Conservation (phyloP, 768 basidiomycete genomes). For the Rhodotorula taiwanensis region DNA sequence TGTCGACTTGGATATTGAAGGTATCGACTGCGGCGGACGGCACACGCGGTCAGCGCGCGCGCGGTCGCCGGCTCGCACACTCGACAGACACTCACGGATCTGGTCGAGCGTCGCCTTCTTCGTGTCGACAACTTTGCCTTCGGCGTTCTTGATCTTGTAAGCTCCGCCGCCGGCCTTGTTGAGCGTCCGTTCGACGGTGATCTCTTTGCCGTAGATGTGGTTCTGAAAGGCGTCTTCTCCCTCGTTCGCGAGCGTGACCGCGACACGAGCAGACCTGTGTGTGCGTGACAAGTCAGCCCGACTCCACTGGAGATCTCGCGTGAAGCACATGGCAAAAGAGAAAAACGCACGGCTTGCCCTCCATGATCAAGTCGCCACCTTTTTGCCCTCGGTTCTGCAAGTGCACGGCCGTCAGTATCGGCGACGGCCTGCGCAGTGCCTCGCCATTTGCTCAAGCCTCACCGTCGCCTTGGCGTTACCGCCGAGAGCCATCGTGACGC, state of each 20-base stretch:
- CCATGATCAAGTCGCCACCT: slow-evolving; percentile 33
- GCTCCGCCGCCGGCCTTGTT: slow-evolving; percentile 64
- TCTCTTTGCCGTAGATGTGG: slow-evolving; percentile 75
- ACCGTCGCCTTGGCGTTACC: slow-evolving; percentile 90
- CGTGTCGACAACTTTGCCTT: slow-evolving; percentile 60
- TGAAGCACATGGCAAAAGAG: neutral
- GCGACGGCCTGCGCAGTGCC: slow-evolving; percentile 43
- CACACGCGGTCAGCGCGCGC: neutral
- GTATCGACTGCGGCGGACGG: slow-evolving; percentile 60
- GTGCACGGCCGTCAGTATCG: neutral
- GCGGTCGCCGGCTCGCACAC: neutral
- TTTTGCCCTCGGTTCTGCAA: slow-evolving; percentile 37
- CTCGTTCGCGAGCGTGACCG: slow-evolving; percentile 75
- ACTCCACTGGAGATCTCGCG: too few relatives aligned
- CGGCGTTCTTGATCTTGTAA: slow-evolving; percentile 71
- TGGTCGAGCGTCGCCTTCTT: slow-evolving; percentile 78
- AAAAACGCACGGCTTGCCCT: slow-evolving; percentile 19
- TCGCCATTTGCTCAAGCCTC: slow-evolving; percentile 47
- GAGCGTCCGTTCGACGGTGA: slow-evolving; percentile 74
- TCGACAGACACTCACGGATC: slow-evolving; percentile 50
- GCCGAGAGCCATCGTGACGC: slow-evolving; percentile 84
- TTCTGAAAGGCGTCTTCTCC: slow-evolving; percentile 83
- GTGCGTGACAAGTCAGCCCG: too few relatives aligned
- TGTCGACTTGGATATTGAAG: slow-evolving; percentile 91
- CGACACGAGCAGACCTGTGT: slow-evolving; percentile 66